Evolutionary conservation across 768 basidiomycete species (phyloP).

Genomic region (Collybia nuda): DNA sequence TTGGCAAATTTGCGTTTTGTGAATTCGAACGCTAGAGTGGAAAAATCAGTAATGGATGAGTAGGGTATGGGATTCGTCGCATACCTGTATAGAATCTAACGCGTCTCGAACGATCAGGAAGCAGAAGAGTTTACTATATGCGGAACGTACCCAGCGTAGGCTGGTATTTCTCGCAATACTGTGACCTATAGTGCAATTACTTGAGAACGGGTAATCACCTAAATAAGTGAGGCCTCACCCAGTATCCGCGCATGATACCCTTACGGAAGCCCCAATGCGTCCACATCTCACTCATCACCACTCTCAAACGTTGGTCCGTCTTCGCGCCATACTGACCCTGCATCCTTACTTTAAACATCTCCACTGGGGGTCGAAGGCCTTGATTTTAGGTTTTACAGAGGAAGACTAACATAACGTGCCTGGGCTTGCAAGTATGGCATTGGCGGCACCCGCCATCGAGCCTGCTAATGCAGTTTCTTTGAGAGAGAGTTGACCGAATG

Average conservation of each 20-base stretch:
- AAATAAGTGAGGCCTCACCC: slow-evolving; percentile 50
- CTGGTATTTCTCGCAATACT: slow-evolving; percentile 90
- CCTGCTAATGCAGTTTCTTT: slow-evolving; percentile 83
- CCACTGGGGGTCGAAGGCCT: slow-evolving; percentile 47
- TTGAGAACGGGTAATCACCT: background rate
- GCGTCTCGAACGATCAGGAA: background rate
- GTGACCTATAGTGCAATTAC: slow-evolving; percentile 59
- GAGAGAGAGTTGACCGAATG: slow-evolving; percentile 82
- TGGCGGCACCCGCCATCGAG: slow-evolving; percentile 88
- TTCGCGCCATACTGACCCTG: slow-evolving; percentile 90
- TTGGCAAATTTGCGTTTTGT: slow-evolving; percentile 75
- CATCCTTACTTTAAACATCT: slow-evolving; percentile 99
- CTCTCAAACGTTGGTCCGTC: slow-evolving; percentile 74
- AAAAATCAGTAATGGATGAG: background rate
- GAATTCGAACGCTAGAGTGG: slow-evolving; percentile 74
- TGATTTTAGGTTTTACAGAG: background rate
- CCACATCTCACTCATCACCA: slow-evolving; percentile 83
- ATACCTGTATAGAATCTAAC: slow-evolving; percentile 68
- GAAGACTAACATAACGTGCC: slow-evolving; percentile 38
- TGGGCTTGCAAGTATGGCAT: slow-evolving; percentile 89
- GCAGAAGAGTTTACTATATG: background rate
- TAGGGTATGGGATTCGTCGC: background rate
- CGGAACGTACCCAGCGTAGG: slow-evolving; percentile 79
- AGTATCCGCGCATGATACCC: slow-evolving; percentile 96
- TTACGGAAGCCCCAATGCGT: slow-evolving; percentile 77